Percentiles rank a stretch among this genome's conserved stretches.
Evolutionary conservation across 352 stramenopile genomes (phyloP).

Genomic region (Globisporangium ultimum): DNA sequence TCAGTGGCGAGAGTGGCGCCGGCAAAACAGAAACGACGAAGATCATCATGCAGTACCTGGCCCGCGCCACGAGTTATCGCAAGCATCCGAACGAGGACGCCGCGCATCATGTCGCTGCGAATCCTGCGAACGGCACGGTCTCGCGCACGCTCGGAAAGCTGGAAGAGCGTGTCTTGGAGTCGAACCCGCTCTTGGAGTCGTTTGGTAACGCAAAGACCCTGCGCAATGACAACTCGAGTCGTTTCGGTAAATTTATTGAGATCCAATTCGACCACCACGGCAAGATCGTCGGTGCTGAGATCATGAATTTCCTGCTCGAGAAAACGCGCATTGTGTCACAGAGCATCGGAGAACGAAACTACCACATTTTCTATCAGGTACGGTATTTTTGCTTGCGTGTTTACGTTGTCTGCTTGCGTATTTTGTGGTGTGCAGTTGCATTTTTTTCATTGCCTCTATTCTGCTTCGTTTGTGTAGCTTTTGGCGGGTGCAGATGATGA

Average conservation of each 20-base stretch:
- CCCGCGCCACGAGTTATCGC: conserved; percentile 70
- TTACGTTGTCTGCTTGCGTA: conserved; percentile 1
- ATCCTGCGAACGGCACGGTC: conserved; percentile 72
- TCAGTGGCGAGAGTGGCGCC: conserved; percentile 89
- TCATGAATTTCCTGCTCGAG: conserved; percentile 90
- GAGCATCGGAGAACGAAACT: conserved; percentile 92
- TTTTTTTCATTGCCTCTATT: neutral
- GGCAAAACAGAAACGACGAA: conserved; percentile 91
- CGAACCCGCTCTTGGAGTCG: conserved; percentile 86
- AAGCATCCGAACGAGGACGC: conserved; percentile 34
- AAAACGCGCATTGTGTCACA: conserved; percentile 90
- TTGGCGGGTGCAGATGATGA: conserved; percentile 75
- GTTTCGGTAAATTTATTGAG: conserved; percentile 98
- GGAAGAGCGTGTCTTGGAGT: conserved; percentile 85
- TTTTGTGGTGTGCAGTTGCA: conserved; percentile 7
- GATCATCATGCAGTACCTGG: conserved; percentile 91
- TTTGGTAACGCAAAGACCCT: conserved; percentile 94
- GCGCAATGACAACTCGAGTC: conserved; percentile 96
- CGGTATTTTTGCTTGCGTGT: conserved; percentile 7
- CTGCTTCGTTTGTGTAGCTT: conserved; percentile 31
- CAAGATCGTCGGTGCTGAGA: conserved; percentile 88
- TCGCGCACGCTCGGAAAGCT: conserved; percentile 87
- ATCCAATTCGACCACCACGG: conserved; percentile 94
- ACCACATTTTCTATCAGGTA: conserved; percentile 98
- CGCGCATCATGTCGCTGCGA: conserved; percentile 50